A percentile compares a stretch with the other conserved stretches of the same genome.
Conservation (phyloP, 768 basidiomycete genomes). For the Hericium alpestre region DNA sequence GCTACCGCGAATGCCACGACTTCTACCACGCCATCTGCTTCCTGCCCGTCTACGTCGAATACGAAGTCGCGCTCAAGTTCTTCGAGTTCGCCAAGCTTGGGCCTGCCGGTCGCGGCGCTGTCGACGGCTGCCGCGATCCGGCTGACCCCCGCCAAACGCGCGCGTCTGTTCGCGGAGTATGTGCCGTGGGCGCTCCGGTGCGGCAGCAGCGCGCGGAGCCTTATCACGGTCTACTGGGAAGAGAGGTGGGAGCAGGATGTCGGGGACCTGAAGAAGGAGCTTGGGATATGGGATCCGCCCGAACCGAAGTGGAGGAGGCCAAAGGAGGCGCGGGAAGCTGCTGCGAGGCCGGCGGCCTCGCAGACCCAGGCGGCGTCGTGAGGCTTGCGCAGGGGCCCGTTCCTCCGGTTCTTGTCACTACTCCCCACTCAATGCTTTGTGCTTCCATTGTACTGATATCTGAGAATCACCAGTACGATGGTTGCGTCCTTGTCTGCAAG, state of each 20-base stretch:
- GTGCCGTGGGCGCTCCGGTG: slow-evolving; percentile 88
- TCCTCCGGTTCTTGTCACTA: not conserved
- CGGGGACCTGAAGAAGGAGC: slow-evolving; percentile 71
- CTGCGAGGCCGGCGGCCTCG: slow-evolving; percentile 15
- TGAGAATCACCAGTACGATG: too few relatives aligned
- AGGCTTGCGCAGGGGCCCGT: not conserved
- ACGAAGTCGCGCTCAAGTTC: slow-evolving; percentile 88
- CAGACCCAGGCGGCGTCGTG: not conserved
- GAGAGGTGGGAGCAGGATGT: slow-evolving; percentile 81
- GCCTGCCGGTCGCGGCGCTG: slow-evolving; percentile 78
- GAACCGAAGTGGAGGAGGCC: slow-evolving; percentile 59
- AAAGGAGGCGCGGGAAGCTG: slow-evolving; percentile 43
- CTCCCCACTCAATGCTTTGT: not conserved
- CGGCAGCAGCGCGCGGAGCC: slow-evolving; percentile 59
- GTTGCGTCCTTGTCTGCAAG: too few relatives aligned
- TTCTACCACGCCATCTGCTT: slow-evolving; percentile 89
- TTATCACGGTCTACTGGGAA: slow-evolving; percentile 95
- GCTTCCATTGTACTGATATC: too few relatives aligned
- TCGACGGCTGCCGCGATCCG: slow-evolving; percentile 75
- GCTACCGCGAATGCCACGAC: slow-evolving; percentile 97
- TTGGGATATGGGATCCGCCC: slow-evolving; percentile 81
- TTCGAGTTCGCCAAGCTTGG: slow-evolving; percentile 91
- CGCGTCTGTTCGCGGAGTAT: slow-evolving; percentile 60
- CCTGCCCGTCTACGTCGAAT: slow-evolving; percentile 81
- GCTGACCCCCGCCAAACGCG: slow-evolving; percentile 35